Evolutionary conservation across 495 filamentous ascomycete species (phyloP).

Genomic region (Daldinia childiae): DNA sequence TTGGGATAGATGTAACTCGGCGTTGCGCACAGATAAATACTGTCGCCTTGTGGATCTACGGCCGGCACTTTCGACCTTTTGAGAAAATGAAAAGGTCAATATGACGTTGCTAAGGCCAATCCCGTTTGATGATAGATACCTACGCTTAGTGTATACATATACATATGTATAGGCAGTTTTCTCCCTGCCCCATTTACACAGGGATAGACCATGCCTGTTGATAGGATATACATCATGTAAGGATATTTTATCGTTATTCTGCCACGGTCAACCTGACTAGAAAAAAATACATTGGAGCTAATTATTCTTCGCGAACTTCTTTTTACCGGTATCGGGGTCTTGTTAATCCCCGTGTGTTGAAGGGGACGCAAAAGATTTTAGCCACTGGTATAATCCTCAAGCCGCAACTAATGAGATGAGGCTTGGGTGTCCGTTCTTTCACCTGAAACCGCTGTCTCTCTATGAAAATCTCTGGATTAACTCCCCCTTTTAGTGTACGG

Average conservation of each 20-base stretch:
- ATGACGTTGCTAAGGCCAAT: constrained; percentile 37
- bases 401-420: constrained; percentile 35
- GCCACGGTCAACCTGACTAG: not conserved
- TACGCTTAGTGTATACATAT: constrained; percentile 12
- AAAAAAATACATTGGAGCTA: not conserved
- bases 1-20: constrained; percentile 29
- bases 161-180: constrained; percentile 12
- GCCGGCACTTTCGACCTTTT: constrained; percentile 26
- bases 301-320: constrained; percentile 6
- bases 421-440: constrained; percentile 24
- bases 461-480: constrained; percentile 5
- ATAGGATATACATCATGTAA: not conserved
- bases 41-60: constrained; percentile 25
- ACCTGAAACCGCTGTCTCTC: constrained; percentile 38
- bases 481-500: constrained; percentile 5
- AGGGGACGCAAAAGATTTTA: constrained; percentile 17
- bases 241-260: not conserved
- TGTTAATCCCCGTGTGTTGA: constrained; percentile 8
- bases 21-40: constrained; percentile 15
- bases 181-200: constrained; percentile 6
- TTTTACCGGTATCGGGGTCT: constrained; percentile 13
- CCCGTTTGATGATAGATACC: constrained; percentile 9
- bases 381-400: constrained; percentile 26
- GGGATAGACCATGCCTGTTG: not conserved
- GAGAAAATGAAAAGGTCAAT: constrained; percentile 20